Evolutionary conservation across 768 basidiomycete genomes (phyloP).

Genomic region (Ramaria rubella): DNA sequence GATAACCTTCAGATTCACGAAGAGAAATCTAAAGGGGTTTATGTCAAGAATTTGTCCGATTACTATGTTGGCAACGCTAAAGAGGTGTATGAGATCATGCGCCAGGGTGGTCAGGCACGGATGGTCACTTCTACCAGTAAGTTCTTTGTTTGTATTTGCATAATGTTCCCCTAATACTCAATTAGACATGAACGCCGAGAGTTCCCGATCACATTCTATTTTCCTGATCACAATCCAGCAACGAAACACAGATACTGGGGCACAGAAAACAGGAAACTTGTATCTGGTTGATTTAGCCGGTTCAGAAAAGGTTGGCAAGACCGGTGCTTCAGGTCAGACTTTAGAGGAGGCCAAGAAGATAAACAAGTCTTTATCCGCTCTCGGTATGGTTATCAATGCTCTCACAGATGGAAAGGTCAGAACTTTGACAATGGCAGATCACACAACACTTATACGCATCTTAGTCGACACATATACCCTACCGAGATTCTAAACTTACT

Average conservation of each 20-base stretch:
- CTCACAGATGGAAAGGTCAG: constrained; percentile 90
- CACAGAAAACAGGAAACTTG: constrained; percentile 92
- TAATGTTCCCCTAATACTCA: not conserved
- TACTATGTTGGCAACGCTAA: constrained; percentile 94
- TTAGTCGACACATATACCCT: constrained; percentile 94
- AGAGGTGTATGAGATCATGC: constrained; percentile 99
- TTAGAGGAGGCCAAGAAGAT: constrained; percentile 99
- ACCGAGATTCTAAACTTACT: constrained; percentile 98
- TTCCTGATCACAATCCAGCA: constrained; percentile 98
- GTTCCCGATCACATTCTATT: constrained; percentile 97
- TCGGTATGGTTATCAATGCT: constrained; percentile 99
- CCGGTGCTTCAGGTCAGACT: constrained; percentile 97
- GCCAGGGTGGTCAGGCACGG: constrained; percentile 85
- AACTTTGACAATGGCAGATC: not conserved
- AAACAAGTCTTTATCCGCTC: constrained; percentile 94
- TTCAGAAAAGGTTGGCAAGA: constrained; percentile 99
- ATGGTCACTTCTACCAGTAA: constrained; percentile 92
- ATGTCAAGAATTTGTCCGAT: constrained; percentile 95
- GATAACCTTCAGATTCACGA: constrained; percentile 98
- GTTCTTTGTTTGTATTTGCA: constrained; percentile 23
- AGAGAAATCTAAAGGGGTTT: constrained; percentile 95
- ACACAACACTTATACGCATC: constrained; percentile 2
- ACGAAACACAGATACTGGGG: constrained; percentile 91
- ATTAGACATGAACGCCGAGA: constrained; percentile 98
- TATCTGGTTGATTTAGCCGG: constrained; percentile 98